Base-by-base conservation (phyloP, 306 rosid genomes). In the Hippophae tibetana region DNA sequence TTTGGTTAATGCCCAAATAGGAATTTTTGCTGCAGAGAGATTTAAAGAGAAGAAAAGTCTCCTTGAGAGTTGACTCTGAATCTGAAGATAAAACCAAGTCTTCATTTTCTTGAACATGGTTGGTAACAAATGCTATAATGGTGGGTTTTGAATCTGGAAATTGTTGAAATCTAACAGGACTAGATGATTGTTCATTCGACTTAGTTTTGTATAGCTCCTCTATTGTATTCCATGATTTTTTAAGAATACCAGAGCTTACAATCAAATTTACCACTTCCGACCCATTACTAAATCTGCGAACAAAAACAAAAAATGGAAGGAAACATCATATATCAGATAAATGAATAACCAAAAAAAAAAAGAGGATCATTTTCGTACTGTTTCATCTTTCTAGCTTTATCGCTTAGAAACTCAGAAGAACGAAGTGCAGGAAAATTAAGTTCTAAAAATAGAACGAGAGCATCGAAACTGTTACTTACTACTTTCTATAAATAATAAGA, bases 231-330 rank as follows among this genome's bases (percentile, higher is more conserved):
- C 81, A 81, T n/a, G 85, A 27, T 50, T 13, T 71, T 41, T 2
- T 5, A 6, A 74, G 75, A 14, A 79, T 10, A 54, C 31, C 69
- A 64, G 89, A 73, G 48, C 58, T 58, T 26, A 75, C 69, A 9
- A 69, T 49, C 13, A 70, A 59, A 43, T 51, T 48, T 4, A 76
- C 92, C 14, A 46, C 44, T 53, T 70, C 81, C 1, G 59, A 42
- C 23, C 97, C 97, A 49, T 64, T 47, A 79, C 82, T 78, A 54
- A 81, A 81, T 47, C 94, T 88, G 72, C 3, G 44, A 47, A 50
- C 55, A 66, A 13, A 11, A 11, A 14, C 26, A 41, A 8, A 5
- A 60, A 31, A 31, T 2, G 5, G 38, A 2, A 31, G 5, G 38
- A 54, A 47, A 9, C 12, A 57, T 50, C 11, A 8, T 6, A 18